phyloP scores from a whole-genome alignment of 2,329 filamentous ascomycete species.

The Fusarium sp. region DNA sequence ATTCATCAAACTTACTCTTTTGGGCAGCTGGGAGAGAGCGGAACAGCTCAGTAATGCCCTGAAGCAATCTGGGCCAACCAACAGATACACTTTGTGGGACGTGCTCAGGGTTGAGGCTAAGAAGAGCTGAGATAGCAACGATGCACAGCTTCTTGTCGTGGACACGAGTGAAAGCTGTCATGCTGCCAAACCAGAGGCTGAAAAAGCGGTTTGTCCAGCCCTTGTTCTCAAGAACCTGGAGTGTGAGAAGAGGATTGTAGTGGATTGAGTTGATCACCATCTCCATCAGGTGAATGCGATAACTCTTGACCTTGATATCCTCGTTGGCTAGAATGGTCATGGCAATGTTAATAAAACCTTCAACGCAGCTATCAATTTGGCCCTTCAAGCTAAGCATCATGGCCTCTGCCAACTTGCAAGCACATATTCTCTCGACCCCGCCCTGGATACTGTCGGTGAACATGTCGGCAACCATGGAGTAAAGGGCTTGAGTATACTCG shows the following conservation, averaged over 20 bases:
- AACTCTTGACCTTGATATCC: slow-evolving; percentile 89
- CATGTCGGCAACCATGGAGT: slow-evolving; percentile 94
- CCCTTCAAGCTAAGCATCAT: slow-evolving; percentile 96
- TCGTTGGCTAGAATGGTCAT: slow-evolving; percentile 83
- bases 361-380: slow-evolving; percentile 87
- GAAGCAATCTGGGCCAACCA: slow-evolving; percentile 92
- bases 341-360: slow-evolving; percentile 87
- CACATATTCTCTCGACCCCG: slow-evolving; percentile 93
- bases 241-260: slow-evolving; percentile 89
- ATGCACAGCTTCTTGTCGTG: slow-evolving; percentile 99
- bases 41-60: slow-evolving; percentile 90
- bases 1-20: slow-evolving; percentile 71
- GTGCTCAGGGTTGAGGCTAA: slow-evolving; percentile 81
- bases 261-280: slow-evolving; percentile 99
- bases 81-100: slow-evolving; percentile 93
- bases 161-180: slow-evolving; percentile 90
- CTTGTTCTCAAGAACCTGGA: slow-evolving; percentile 89
- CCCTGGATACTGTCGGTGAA: slow-evolving; percentile 93
- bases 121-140: slow-evolving; percentile 86
- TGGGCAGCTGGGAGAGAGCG: slow-evolving; percentile 87
- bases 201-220: slow-evolving; percentile 99
- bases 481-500: slow-evolving; percentile 86
- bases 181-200: slow-evolving; percentile 96
- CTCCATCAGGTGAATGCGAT: slow-evolving; percentile 96
- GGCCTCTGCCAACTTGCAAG: slow-evolving; percentile 96